phyloP scores from a whole-genome alignment of 176 grass and related monocot species.

The Leersia perrieri region DNA sequence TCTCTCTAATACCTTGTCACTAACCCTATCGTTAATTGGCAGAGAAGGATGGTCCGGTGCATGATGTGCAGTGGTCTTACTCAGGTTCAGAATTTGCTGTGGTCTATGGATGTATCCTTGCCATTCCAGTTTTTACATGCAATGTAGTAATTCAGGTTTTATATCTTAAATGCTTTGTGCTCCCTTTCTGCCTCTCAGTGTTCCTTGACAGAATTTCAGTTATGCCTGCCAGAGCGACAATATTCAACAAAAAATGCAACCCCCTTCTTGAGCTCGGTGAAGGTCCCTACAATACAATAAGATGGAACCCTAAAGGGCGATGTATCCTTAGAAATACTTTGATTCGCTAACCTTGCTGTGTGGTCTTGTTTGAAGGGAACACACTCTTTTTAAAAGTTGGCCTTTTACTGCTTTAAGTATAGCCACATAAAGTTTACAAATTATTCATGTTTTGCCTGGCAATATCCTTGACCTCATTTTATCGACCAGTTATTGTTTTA shows the following conservation, averaged over 20 bases:
- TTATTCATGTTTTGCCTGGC: conserved; percentile 1
- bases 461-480: conserved; percentile 54
- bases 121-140: conserved; percentile 17
- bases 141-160: background rate
- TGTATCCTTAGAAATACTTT: conserved; percentile 67
- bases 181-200: conserved; percentile 17
- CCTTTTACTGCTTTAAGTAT: background rate
- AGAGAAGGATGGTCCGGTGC: conserved; percentile 90
- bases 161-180: conserved; percentile 16
- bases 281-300: conserved; percentile 93
- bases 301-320: conserved; percentile 93
- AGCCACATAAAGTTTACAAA: conserved; percentile 15
- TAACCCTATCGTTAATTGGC: conserved; percentile 10
- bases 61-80: conserved; percentile 87
- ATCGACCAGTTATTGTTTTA: conserved; percentile 71
- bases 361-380: background rate
- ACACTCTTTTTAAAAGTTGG: background rate
- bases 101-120: conserved; percentile 89
- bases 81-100: conserved; percentile 86
- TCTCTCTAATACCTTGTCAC: background rate
- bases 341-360: background rate
- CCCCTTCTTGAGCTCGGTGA: conserved; percentile 89
- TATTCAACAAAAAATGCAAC: conserved; percentile 93
- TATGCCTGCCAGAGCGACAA: conserved; percentile 87
- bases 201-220: conserved; percentile 62